These are phyloP conservation scores for Podaxis sp. DNA, from an alignment of 768 basidiomycete species.

Conservation along the genomic window DNA sequence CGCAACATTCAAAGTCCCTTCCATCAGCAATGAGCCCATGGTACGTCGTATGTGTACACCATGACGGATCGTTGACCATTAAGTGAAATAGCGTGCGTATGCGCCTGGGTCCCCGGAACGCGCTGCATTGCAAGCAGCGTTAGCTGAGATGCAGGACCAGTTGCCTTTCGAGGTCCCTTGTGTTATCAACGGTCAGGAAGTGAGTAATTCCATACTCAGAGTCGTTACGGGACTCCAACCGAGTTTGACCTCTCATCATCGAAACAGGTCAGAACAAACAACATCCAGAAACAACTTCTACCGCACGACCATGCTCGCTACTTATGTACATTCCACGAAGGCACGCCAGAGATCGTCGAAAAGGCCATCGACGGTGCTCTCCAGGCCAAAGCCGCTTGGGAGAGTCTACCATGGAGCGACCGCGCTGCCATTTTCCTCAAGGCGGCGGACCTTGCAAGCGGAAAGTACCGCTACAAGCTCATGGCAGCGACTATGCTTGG, in stretches of 20 bases:
- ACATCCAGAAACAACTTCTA: constrained; percentile 74
- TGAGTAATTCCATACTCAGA: constrained; percentile 33
- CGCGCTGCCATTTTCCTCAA: constrained; percentile 98
- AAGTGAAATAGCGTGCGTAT: constrained; percentile 61
- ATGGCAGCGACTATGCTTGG: constrained; percentile 97
- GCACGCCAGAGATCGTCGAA: constrained; percentile 71
- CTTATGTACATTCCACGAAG: constrained; percentile 87
- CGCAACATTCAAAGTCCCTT: constrained; percentile 83
- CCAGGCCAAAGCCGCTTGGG: constrained; percentile 87
- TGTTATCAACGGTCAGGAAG: constrained; percentile 86
- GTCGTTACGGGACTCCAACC: background rate
- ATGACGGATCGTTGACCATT: background rate
- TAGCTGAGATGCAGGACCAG: constrained; percentile 78
- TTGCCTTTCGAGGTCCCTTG: constrained; percentile 93
- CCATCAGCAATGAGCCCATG: constrained; percentile 92
- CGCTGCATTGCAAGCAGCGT: constrained; percentile 63
- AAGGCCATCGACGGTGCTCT: constrained; percentile 87
- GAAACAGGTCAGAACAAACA: constrained; percentile 75
- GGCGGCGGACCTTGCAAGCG: constrained; percentile 93
- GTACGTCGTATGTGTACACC: constrained; percentile 37
- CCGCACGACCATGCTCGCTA: constrained; percentile 84
- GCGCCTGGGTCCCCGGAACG: constrained; percentile 80
- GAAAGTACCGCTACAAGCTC: constrained; percentile 94
- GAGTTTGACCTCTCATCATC: background rate
- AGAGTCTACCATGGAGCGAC: constrained; percentile 94